Base-by-base conservation (phyloP, 2,329 filamentous ascomycete species). In the Aspergillus carbonarius region DNA sequence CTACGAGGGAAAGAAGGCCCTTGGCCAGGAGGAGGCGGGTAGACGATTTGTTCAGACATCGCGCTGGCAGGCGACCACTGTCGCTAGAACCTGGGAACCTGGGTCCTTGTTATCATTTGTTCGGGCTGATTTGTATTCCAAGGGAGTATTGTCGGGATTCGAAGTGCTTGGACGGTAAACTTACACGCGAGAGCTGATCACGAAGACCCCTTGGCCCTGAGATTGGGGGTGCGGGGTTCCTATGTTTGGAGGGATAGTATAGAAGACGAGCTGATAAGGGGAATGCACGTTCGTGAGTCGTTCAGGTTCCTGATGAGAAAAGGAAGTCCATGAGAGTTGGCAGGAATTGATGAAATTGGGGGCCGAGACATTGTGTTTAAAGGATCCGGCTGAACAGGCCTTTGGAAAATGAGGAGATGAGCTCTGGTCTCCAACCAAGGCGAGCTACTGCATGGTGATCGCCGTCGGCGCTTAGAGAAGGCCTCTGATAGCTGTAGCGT, bases 11-110 rank as follows among this genome's bases (percentile, higher is more conserved):
- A 44, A 9, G 67, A 61, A n/a, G 59, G 49, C 0, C 63, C 60
- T 18, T 71, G 66, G 9, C 37, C 59, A 7, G 70, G 69, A 4
- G 70, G 69, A 15, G 70, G 68, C 2, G 66, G 66, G 23, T 70
- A 72, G 35, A 62, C 39, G 10, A 51, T 25, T 18, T 42, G 56
- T 10, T 57, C 57, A 7, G 57, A 60, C 60, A 62, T 62, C 9
- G 37, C 10, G 37, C 37, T 18, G n/a, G 20, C 37, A 40, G n/a
- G 18, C n/a, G 12, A 18, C 54, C n/a, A 37, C 20, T 8, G 18
- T n/a, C 9, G 30, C 9, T 32, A 32, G 8, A 27, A 32, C 9
- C 30, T 32, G 30, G 10, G 8, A 27, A 32, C 9, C 30, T 32
- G 30, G 10, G 30, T 32, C 30, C 30, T 32, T 32, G 30, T 32